Percentiles rank a stretch among this genome's conserved stretches.
phyloP scores from a whole-genome alignment of 1,284 basidiomycete genomes.

The Puccinia triticina region DNA sequence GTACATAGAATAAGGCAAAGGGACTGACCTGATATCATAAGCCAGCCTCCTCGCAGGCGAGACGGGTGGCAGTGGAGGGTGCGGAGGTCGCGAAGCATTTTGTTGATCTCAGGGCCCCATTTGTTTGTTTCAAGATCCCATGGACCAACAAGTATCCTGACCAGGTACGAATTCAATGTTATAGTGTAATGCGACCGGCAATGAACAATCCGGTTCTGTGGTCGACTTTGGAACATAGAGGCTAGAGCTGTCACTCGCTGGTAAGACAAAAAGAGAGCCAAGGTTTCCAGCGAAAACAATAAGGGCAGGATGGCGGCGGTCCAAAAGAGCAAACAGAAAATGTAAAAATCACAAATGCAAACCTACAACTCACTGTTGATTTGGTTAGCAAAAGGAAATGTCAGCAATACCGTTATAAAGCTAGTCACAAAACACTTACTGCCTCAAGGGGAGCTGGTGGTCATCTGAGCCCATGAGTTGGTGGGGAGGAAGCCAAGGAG shows the following conservation, averaged over 20 bases:
- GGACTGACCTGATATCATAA: too few species aligned
- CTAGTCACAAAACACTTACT: conserved; percentile 3
- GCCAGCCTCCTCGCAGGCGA: too few species aligned
- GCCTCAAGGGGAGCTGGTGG: too few species aligned
- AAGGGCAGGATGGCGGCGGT: conserved; percentile 45
- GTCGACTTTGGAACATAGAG: conserved; percentile 39
- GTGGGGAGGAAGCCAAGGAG: too few species aligned
- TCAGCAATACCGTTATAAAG: neutral
- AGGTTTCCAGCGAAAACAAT: conserved; percentile 38
- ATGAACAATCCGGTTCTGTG: conserved; percentile 34
- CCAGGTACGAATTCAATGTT: conserved; percentile 46
- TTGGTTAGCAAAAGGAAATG: neutral
- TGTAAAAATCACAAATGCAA: conserved; percentile 40
- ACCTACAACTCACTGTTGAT: conserved; percentile 36
- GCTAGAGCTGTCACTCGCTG: conserved; percentile 10
- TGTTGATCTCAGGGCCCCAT: conserved; percentile 27
- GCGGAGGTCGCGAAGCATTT: conserved; percentile 34
- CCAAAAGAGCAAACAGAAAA: conserved; percentile 26
- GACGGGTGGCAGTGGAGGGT: too few species aligned
- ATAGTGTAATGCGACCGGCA: conserved; percentile 24
- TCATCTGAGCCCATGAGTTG: too few species aligned
- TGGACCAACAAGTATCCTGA: conserved; percentile 5
- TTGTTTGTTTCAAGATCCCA: conserved; percentile 6
- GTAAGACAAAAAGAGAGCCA: conserved; percentile 21
- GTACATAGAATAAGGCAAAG: too few species aligned